Conservation (phyloP, 129 eudicot species). For the Flaveria trinervia region DNA sequence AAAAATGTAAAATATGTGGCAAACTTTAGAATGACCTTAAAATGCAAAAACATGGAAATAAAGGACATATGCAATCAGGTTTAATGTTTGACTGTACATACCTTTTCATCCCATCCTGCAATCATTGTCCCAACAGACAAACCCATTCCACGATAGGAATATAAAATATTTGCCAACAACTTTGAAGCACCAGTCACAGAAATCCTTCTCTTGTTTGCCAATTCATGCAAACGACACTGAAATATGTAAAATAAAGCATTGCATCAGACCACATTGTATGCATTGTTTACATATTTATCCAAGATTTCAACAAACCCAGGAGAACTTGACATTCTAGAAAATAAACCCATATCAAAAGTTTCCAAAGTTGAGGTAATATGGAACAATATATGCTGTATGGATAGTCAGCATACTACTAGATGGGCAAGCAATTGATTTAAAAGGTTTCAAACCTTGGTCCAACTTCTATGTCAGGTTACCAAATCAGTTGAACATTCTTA, state of each 20-base stretch:
- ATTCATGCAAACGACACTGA: constrained; percentile 89
- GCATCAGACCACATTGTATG: background rate
- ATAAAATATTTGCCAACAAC: constrained; percentile 83
- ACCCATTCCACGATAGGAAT: constrained; percentile 95
- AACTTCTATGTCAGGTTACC: background rate
- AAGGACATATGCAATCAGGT: background rate
- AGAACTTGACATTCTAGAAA: background rate
- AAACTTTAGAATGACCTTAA: constrained; percentile 17
- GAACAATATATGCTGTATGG: background rate
- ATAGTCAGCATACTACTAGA: background rate
- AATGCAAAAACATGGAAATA: background rate
- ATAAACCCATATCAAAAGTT: background rate
- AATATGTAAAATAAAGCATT: background rate
- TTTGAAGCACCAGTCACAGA: constrained; percentile 97
- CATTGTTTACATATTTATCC: background rate
- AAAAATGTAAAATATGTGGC: constrained; percentile 8
- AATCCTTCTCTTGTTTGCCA: constrained; percentile 94
- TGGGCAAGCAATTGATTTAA: background rate
- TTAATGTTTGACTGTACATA: constrained; percentile 11
- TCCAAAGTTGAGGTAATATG: background rate
- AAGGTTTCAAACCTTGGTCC: background rate
- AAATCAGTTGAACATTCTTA: background rate
- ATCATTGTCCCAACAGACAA: constrained; percentile 97
- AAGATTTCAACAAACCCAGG: background rate
- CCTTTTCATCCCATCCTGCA: constrained; percentile 99